Evolutionary conservation across 2,329 filamentous ascomycete species (phyloP), one percentile per base, ranked within the genome.

Genomic region (Aspergillus transmontanensis): DNA sequence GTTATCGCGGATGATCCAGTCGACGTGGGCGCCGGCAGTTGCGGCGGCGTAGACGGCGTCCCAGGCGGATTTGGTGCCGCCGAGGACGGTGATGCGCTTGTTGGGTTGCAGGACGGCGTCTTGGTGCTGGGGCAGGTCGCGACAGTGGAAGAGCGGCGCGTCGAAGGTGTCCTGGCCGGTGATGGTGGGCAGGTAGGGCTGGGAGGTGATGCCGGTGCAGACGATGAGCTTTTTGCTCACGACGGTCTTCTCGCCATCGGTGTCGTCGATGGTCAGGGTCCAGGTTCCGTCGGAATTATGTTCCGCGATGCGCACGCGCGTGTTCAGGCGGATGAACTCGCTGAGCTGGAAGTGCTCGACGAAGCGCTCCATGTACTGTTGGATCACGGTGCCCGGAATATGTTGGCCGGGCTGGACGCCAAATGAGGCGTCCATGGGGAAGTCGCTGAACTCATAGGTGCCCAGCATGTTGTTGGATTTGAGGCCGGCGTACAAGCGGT

Each of bases 401-500:
- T 90, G 87, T 58, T 88, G 73, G 19, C 84, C 85, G 7, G 74
- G 69, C 57, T 81, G 71, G 26, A 82, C 75, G 0, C 78, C 80
- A 68, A 85, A 89, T 0, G 77, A 81, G 23, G 83, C 82, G 62
- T 84, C 81, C 87, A 94, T 90, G 21, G 90, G 89, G 64, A 91
- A 92, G 69, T 92, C 91, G 0, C 87, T 86, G 70, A 86, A 93
- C 74, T 94, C 89, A 68, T 89, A 92, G 0, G 87, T 90, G 3
- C 90, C 90, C 12, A 89, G 75, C 73, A 92, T 84, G 71, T 93
- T 93, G 76, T 94, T 94, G 59, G 86, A 88, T 70, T 88, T 90
- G 56, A 94, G 82, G 1, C 86, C 87, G 0, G 87, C 85, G 73
- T 93, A 82, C 0, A 92, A 77, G 1, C 90, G 84, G 43, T 89